phyloP scores from a whole-genome alignment of 2,329 filamentous ascomycete species.

The Alternaria sp. region DNA sequence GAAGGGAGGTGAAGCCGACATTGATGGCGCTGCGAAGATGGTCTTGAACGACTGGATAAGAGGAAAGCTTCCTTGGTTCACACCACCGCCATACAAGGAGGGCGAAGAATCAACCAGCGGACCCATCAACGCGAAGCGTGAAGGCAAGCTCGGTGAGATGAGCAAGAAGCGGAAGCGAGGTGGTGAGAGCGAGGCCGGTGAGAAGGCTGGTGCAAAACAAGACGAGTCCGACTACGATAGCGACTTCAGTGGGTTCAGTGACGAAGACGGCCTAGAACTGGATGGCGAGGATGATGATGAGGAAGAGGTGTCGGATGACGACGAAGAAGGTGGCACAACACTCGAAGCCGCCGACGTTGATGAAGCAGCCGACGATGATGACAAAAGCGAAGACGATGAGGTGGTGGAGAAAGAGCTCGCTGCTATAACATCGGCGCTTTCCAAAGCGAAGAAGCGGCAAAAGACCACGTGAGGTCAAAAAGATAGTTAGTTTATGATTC shows the following conservation, averaged over 20 bases:
- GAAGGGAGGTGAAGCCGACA: slow-evolving; percentile 91
- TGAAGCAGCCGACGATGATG: slow-evolving; percentile 35
- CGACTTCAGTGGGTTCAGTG: slow-evolving; percentile 45
- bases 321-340: slow-evolving; percentile 21
- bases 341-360: slow-evolving; percentile 21
- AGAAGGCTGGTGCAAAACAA: slow-evolving; percentile 17
- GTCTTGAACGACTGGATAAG: slow-evolving; percentile 94
- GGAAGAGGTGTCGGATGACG: slow-evolving; percentile 27
- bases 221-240: slow-evolving; percentile 26
- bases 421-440: slow-evolving; percentile 43
- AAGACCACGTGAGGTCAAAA: slow-evolving; percentile 19
- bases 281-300: slow-evolving; percentile 30
- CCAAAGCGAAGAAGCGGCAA: slow-evolving; percentile 44
- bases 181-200: slow-evolving; percentile 41
- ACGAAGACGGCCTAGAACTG: slow-evolving; percentile 27
- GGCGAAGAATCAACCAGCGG: slow-evolving; percentile 36
- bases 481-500: slow-evolving; percentile 19
- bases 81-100: slow-evolving; percentile 68
- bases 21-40: slow-evolving; percentile 96
- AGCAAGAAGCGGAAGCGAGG: slow-evolving; percentile 72
- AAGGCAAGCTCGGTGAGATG: slow-evolving; percentile 86
- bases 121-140: slow-evolving; percentile 64
- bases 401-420: slow-evolving; percentile 42
- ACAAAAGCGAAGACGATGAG: slow-evolving; percentile 38
- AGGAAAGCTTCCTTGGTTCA: slow-evolving; percentile 97